A percentile compares a stretch with the other conserved stretches of the same genome.
Conservation (phyloP, 768 basidiomycete genomes). For the Tulasnella sp. region DNA sequence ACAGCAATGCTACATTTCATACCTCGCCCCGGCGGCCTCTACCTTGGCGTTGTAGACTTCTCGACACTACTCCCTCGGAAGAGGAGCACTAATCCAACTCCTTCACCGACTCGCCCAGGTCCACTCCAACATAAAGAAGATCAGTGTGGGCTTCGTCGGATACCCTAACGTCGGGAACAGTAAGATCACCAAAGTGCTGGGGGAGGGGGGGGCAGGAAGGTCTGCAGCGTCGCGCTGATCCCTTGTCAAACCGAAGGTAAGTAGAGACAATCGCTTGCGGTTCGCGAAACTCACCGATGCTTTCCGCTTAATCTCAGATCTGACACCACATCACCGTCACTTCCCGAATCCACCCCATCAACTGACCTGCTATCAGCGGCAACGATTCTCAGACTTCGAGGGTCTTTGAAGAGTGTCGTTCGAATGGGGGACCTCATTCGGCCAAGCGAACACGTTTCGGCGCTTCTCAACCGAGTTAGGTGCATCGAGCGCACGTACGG, state of each 20-base stretch:
- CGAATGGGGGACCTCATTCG: constrained; percentile 91
- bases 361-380: constrained; percentile 98
- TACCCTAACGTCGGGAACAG: constrained; percentile 99
- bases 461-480: constrained; percentile 87
- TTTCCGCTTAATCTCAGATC: constrained; percentile 49
- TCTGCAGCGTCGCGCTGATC: constrained; percentile 94
- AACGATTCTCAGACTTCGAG: constrained; percentile 87
- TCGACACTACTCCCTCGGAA: too few species aligned
- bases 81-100: too few species aligned
- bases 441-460: constrained; percentile 90
- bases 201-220: constrained; percentile 97
- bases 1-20: too few species aligned
- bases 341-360: constrained; percentile 95
- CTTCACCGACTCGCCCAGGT: too few species aligned
- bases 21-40: too few species aligned
- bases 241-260: constrained; percentile 94
- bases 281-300: background rate
- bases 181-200: constrained; percentile 96
- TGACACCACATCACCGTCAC: constrained; percentile 99
- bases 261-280: background rate
- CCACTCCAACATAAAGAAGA: constrained; percentile 99
- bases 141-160: constrained; percentile 97
- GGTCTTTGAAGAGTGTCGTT: constrained; percentile 94
- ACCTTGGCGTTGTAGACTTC: too few species aligned
- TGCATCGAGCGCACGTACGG: constrained; percentile 47